Evolutionary conservation across 805 yeast genomes (phyloP), one percentile per base, ranked within the genome.

Genomic region (Candida boleticola): DNA sequence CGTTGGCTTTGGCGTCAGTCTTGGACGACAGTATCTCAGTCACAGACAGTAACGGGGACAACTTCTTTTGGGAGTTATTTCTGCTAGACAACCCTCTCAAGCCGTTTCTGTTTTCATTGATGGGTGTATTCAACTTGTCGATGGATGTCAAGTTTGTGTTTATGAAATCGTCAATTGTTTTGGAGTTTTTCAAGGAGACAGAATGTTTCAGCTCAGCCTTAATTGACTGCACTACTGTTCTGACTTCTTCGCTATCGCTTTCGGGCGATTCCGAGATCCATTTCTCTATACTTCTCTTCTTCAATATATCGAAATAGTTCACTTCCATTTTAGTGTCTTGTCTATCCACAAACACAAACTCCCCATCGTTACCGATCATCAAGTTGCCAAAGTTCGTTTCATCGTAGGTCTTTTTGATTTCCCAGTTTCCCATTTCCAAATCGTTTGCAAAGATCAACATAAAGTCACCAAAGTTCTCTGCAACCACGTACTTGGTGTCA

Each of bases 391-490:
- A 49, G 38, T 62, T 55, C 46, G 53, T 55, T 20, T 83, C 89
- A 36, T 73, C 68, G 21, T 31, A 31, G 21, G 35, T 31, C 31
- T 75, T 83, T 52, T 81, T 82, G 40, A 92, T 71, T 31, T 73
- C 77, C 77, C 86, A 88, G 58, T 84, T 85, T 9, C 96, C 96
- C 39, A 71, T 75, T 59, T 90, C 97, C 43, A 92, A 69, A 60
- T 92, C 97, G 51, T 89, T 88, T 21, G 90, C 95, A 59, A 89
- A 83, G 39, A 77, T 75, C 41, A 89, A 69, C 40, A 92, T 65
- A 61, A 93, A 93, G 54, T 86, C 93, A 14, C 95, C 96, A 83
- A 95, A 92, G 42, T 84, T 85, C 39, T 80, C 79, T 16, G 97
- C 95, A 42, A 93, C 71, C 29, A 86, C 90, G 62, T 78, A 89